Conservation (phyloP, 306 rosid genomes). For the Vicia villosa region DNA sequence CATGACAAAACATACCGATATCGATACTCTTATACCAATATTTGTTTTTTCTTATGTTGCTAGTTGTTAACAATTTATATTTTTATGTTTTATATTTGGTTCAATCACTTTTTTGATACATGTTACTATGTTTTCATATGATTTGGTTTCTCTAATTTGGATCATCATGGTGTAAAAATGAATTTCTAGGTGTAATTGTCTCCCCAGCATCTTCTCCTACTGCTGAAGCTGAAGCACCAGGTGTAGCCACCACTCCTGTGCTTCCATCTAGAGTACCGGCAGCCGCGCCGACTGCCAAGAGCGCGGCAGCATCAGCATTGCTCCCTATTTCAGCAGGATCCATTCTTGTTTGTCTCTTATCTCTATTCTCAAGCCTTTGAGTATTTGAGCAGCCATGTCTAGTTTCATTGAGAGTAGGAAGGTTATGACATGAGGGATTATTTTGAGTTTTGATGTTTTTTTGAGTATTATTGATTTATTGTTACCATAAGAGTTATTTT, state of each 20-base stretch:
- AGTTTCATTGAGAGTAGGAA: conserved; percentile 23
- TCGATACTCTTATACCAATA: too few relatives aligned
- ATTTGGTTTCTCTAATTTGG: conserved; percentile 21
- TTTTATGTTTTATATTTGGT: too few relatives aligned
- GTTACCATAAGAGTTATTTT: conserved; percentile 25
- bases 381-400: conserved; percentile 33
- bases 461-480: background rate
- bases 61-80: background rate
- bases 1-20: too few relatives aligned
- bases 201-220: conserved; percentile 43
- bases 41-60: background rate
- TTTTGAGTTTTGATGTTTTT: conserved; percentile 6
- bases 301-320: conserved; percentile 32
- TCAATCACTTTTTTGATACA: background rate
- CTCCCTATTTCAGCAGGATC: conserved; percentile 31
- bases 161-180: background rate
- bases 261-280: conserved; percentile 19
- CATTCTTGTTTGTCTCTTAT: conserved; percentile 14
- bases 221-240: conserved; percentile 30
- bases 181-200: conserved; percentile 32
- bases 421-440: conserved; percentile 21
- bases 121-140: background rate
- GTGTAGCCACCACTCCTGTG: background rate
- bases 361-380: conserved; percentile 33
- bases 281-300: conserved; percentile 12